Base-by-base conservation (phyloP, 306 rosid species). In the Rosa multiflora region DNA sequence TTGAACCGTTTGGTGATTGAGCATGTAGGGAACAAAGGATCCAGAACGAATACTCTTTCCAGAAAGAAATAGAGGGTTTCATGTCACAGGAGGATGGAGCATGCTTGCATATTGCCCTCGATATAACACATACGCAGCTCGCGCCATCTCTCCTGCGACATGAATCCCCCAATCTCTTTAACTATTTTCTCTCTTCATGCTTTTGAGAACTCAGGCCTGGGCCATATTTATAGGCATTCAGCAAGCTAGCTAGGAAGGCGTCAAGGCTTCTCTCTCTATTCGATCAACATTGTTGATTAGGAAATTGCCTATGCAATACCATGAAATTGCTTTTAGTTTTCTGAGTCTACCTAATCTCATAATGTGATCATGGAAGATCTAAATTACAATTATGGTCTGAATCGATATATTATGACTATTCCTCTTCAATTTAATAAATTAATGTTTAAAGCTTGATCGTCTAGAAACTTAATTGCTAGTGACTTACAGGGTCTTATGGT, bases 71-170 rank as follows among this genome's bases (percentile, higher is more conserved):
- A 58, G 52, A 23, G 55, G 42, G 69, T 5, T 74, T 9, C 42
- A 74, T 58, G 53, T 58, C 42, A 2, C 53, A 42, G 18, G 15
- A 74, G 4, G 40, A 58, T 74, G 68, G 78, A 1, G 21, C 35
- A 52, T 18, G 35, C 14, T n/a, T 8, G 20, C 43, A 64, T 12
- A 32, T 10, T 10, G 21, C 8, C 8, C 35, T 9, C 8, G 1
- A 69, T 44, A 15, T 5, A 21, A 3, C 23, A 6, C 18, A 29
- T 62, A 51, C 0, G 4, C 40, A 3, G 35, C 3, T 43, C 13
- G 46, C 5, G 44, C 73, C 78, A 72, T 79, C 66, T 79, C 78
- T 39, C 78, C 3, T 72, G 66, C 73, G 72, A 79, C 73, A 62
- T 14, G 39, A 52, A 59, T 6, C 46, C 68, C 68, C 18, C 42